Conservation (phyloP, 345 rosid genomes). For the Pseudoturritis turrita region DNA sequence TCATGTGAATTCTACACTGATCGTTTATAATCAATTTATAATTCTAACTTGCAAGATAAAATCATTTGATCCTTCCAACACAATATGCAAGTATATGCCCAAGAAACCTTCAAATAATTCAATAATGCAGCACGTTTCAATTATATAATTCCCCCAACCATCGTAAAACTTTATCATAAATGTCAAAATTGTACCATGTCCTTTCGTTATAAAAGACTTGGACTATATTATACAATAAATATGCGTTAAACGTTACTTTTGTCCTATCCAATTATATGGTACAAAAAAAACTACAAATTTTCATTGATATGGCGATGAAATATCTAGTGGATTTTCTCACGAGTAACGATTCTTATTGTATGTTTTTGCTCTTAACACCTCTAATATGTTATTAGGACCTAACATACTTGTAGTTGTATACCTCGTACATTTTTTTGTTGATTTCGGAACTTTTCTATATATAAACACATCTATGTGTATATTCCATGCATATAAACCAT, state of each 20-base stretch:
- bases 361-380: background rate
- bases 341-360: background rate
- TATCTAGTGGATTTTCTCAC: background rate
- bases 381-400: background rate
- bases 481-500: too few relatives aligned
- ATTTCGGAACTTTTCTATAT: background rate
- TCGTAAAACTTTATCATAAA: constrained; percentile 21
- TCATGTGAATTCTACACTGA: background rate
- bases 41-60: background rate
- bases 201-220: constrained; percentile 20
- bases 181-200: constrained; percentile 36
- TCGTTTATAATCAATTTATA: background rate
- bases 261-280: constrained; percentile 23
- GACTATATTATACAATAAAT: constrained; percentile 8
- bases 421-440: background rate
- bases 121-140: background rate
- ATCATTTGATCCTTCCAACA: background rate
- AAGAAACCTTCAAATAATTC: background rate
- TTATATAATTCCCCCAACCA: background rate
- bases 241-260: constrained; percentile 1
- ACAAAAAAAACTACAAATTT: constrained; percentile 19
- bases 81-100: background rate
- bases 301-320: background rate
- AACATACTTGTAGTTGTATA: background rate
- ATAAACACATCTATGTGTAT: too few relatives aligned